Evolutionary conservation across 345 rosid genomes (phyloP).

Genomic region (Tarenaya hassleriana): DNA sequence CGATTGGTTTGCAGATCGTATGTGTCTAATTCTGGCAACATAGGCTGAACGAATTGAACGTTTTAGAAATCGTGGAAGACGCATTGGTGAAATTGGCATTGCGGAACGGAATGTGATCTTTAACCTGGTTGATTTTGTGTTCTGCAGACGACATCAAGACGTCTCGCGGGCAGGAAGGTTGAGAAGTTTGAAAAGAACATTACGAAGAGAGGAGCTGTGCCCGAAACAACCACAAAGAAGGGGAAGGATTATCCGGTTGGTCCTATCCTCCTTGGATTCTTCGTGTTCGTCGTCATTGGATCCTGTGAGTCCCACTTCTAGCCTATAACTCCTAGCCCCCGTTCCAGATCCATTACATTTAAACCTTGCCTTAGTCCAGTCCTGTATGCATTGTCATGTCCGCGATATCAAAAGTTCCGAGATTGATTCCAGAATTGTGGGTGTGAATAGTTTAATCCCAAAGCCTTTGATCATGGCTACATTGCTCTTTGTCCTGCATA

Average conservation of each 20-base stretch:
- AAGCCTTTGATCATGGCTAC: too few species aligned
- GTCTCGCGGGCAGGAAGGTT: conserved; percentile 67
- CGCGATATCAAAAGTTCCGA: not conserved
- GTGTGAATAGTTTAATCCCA: too few species aligned
- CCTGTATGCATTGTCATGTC: too few species aligned
- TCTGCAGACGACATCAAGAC: conserved; percentile 65
- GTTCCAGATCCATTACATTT: too few species aligned
- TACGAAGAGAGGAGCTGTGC: conserved; percentile 58
- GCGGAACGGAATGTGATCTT: not conserved
- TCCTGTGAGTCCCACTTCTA: conserved; percentile 61
- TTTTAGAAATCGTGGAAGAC: not conserved
- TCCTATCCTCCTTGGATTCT: conserved; percentile 72
- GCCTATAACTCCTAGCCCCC: too few species aligned
- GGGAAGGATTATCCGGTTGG: conserved; percentile 74
- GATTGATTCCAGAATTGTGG: too few species aligned
- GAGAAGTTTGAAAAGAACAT: conserved; percentile 68
- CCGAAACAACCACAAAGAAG: conserved; percentile 58
- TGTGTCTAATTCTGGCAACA: too few species aligned
- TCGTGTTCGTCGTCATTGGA: conserved; percentile 71
- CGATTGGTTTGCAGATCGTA: too few species aligned
- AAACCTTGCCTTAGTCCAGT: not conserved
- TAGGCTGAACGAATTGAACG: not conserved
- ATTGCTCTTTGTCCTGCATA: too few species aligned
- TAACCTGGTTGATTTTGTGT: not conserved
- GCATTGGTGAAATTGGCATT: not conserved